phyloP scores from a whole-genome alignment of 352 stramenopile species.

The Phytophthora syringae region DNA sequence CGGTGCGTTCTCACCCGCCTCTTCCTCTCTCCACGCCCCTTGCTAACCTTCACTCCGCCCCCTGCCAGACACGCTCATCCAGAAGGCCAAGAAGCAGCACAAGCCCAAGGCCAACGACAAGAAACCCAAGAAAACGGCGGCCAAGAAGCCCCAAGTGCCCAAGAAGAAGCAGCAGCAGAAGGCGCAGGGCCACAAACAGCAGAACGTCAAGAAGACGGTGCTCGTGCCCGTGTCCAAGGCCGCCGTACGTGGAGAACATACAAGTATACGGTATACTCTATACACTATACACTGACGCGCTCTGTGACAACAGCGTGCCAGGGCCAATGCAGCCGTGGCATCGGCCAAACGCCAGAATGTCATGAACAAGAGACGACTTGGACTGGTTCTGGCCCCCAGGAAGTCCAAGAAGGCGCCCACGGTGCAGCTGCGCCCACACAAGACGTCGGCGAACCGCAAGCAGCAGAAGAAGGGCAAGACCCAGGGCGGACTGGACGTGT shows the following conservation, averaged over 20 bases:
- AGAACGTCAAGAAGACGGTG: conserved; percentile 82
- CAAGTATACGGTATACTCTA: too few relatives aligned
- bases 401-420: conserved; percentile 36
- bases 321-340: conserved; percentile 49
- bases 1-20: too few relatives aligned
- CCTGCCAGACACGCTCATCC: conserved; percentile 49
- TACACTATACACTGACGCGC: too few relatives aligned
- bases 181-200: conserved; percentile 52
- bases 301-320: conserved; percentile 41
- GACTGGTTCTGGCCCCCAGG: conserved; percentile 50
- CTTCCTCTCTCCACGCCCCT: too few relatives aligned
- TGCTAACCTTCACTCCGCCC: too few relatives aligned
- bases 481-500: conserved; percentile 61
- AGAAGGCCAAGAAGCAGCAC: conserved; percentile 44
- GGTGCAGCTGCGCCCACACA: conserved; percentile 51
- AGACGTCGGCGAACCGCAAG: conserved; percentile 52
- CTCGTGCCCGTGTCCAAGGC: conserved; percentile 70
- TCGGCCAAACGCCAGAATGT: conserved; percentile 71
- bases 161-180: conserved; percentile 26
- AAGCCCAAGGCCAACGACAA: conserved; percentile 25
- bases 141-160: conserved; percentile 17
- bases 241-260: conserved; percentile 59
- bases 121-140: conserved; percentile 20
- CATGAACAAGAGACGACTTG: conserved; percentile 74
- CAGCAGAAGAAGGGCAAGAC: conserved; percentile 27